Evolutionary conservation across 2,329 filamentous ascomycete genomes (phyloP).

Genomic region (Neofusicoccum ribis): DNA sequence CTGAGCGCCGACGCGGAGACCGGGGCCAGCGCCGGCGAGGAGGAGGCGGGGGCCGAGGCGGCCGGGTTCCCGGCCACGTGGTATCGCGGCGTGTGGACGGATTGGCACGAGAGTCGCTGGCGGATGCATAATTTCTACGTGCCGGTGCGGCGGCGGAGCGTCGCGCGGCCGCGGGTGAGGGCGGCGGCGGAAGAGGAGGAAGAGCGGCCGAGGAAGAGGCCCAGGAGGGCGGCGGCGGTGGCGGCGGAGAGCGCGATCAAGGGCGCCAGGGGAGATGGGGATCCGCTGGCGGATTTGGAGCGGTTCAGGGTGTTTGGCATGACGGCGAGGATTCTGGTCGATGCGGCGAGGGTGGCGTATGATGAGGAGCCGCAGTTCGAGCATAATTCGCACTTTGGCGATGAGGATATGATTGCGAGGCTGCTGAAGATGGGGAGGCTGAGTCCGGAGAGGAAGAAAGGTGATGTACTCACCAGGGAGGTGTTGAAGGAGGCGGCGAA

Average conservation of each 20-base stretch:
- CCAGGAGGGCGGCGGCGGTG: slow-evolving; percentile 19
- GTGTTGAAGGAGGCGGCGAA: slow-evolving; percentile 54
- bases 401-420: slow-evolving; percentile 64
- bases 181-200: neutral
- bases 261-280: neutral
- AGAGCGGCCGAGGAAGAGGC: slow-evolving; percentile 19
- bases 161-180: slow-evolving; percentile 56
- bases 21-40: slow-evolving; percentile 3
- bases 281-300: neutral
- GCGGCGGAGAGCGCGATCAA: too few species aligned
- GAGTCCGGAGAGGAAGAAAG: slow-evolving; percentile 50
- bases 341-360: slow-evolving; percentile 83
- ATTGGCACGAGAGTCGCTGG: slow-evolving; percentile 80
- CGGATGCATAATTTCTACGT: slow-evolving; percentile 90
- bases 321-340: slow-evolving; percentile 87
- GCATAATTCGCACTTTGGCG: slow-evolving; percentile 63
- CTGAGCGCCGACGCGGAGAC: slow-evolving; percentile 62
- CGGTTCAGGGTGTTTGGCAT: slow-evolving; percentile 91
- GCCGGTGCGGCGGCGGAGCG: slow-evolving; percentile 69
- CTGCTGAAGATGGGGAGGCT: slow-evolving; percentile 59
- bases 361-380: slow-evolving; percentile 82
- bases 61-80: slow-evolving; percentile 59
- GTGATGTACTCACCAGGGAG: slow-evolving; percentile 55
- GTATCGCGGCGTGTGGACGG: slow-evolving; percentile 83
- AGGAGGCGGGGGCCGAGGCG: slow-evolving; percentile 26